Conservation (phyloP, 2,329 filamentous ascomycete species). For the Diaporthe sp. region DNA sequence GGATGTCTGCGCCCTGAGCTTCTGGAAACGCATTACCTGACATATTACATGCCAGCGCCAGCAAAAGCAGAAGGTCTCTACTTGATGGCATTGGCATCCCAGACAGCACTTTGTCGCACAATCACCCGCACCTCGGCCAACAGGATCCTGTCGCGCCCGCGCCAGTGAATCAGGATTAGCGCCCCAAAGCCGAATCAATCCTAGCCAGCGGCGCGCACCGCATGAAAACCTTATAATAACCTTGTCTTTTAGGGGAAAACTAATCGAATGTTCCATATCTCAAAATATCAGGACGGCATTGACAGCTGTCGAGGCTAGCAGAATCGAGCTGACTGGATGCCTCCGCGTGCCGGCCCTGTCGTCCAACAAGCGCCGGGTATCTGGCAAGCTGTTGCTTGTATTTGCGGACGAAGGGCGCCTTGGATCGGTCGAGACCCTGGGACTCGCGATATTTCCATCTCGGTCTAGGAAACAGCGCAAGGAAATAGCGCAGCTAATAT, state of each 20-base stretch:
- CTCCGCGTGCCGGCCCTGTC: neutral
- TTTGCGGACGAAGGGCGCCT: no score
- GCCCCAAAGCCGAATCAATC: neutral
- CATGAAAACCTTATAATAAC: slow-evolving; percentile 31
- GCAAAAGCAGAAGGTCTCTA: neutral
- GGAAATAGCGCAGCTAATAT: neutral
- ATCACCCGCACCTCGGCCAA: slow-evolving; percentile 6
- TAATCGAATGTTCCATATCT: slow-evolving; percentile 13
- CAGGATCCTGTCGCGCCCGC: neutral
- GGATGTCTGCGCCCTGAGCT: neutral
- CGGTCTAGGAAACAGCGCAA: neutral
- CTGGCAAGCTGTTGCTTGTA: neutral
- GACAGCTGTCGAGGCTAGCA: slow-evolving; percentile 20
- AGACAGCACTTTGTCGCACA: neutral
- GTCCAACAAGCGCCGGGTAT: neutral
- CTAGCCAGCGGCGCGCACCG: slow-evolving; percentile 17
- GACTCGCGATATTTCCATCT: neutral
- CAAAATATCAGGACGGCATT: slow-evolving; percentile 19
- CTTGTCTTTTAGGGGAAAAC: neutral
- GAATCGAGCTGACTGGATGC: neutral
- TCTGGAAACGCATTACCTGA: neutral
- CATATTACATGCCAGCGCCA: neutral
- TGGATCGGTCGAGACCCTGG: neutral
- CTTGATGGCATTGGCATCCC: neutral
- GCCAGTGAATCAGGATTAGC: neutral